A percentile compares a stretch with the other conserved stretches of the same genome.
Conservation (phyloP, 306 rosid species). For the Clitoria ternatea region DNA sequence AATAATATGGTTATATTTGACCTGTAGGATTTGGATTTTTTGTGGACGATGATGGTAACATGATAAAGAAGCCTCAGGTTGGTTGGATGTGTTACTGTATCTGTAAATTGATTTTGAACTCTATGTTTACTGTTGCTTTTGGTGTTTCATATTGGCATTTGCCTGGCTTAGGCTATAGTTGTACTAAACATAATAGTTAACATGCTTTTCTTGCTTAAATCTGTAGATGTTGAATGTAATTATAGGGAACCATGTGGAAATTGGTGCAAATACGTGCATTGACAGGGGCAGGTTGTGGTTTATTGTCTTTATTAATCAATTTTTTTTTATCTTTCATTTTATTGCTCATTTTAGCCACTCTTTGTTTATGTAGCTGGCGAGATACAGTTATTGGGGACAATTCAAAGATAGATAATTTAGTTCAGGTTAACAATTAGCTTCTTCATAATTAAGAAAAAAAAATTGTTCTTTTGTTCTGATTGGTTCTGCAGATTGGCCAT, state of each 20-base stretch:
- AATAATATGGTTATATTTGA: slow-evolving; percentile 13
- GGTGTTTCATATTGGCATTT: slow-evolving; percentile 4
- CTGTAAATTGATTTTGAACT: neutral
- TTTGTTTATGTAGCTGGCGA: slow-evolving; percentile 78
- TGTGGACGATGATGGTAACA: slow-evolving; percentile 64
- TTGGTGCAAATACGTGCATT: slow-evolving; percentile 89
- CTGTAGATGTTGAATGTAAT: slow-evolving; percentile 66
- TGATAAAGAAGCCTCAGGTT: slow-evolving; percentile 95
- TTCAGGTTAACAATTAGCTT: slow-evolving; percentile 62
- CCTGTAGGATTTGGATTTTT: slow-evolving; percentile 80
- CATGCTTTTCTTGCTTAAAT: slow-evolving; percentile 27
- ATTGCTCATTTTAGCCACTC: slow-evolving; percentile 19
- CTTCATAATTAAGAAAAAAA: neutral
- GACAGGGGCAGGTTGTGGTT: slow-evolving; percentile 84
- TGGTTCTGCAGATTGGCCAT: slow-evolving; percentile 72
- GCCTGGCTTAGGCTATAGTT: neutral
- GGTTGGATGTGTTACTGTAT: slow-evolving; percentile 17
- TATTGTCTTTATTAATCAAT: neutral
- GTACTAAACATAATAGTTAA: neutral
- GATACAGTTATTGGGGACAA: slow-evolving; percentile 78
- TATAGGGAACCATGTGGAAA: slow-evolving; percentile 73
- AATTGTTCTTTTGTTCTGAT: slow-evolving; percentile 23
- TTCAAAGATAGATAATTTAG: slow-evolving; percentile 87
- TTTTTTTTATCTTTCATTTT: neutral
- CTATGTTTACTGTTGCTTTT: neutral